Evolutionary conservation across 345 rosid species (phyloP).

Genomic region (Gossypium herbaceum): DNA sequence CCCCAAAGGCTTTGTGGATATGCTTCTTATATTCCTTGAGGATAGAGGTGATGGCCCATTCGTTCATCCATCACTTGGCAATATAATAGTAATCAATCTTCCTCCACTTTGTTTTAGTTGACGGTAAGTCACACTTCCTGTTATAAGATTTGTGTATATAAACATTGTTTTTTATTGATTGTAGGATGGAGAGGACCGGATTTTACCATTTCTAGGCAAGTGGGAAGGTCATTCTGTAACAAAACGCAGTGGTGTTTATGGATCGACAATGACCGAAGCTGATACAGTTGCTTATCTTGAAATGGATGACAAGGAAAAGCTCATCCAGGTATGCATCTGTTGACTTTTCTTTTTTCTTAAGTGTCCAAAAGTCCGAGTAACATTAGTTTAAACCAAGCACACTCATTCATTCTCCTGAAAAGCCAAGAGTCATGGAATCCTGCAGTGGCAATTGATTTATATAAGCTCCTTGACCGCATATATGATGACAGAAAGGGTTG

Average conservation of each 20-base stretch:
- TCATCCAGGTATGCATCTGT: constrained; percentile 51
- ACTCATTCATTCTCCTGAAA: neutral
- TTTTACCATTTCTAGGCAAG: constrained; percentile 70
- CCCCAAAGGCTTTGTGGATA: constrained; percentile 75
- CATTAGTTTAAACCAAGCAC: neutral
- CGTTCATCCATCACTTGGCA: constrained; percentile 53
- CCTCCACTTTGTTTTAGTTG: constrained; percentile 3
- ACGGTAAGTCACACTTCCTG: neutral
- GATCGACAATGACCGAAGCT: constrained; percentile 74
- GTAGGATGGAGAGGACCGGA: constrained; percentile 44
- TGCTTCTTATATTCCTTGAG: constrained; percentile 83
- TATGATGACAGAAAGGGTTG: neutral
- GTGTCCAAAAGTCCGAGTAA: too few species aligned
- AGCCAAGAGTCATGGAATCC: neutral
- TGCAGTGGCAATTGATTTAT: neutral
- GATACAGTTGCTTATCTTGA: constrained; percentile 52
- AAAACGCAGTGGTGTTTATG: constrained; percentile 89
- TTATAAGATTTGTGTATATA: neutral
- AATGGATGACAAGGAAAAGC: constrained; percentile 58
- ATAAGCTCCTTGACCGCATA: neutral
- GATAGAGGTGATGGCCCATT: constrained; percentile 44
- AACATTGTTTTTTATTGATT: constrained; percentile 18
- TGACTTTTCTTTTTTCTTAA: too few species aligned
- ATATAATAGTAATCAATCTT: constrained; percentile 28
- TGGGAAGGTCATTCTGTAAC: constrained; percentile 89